A percentile compares a stretch with the other conserved stretches of the same genome.
Evolutionary conservation across 2,329 filamentous ascomycete species (phyloP).

Genomic region (Pestalotiopsis sp.): DNA sequence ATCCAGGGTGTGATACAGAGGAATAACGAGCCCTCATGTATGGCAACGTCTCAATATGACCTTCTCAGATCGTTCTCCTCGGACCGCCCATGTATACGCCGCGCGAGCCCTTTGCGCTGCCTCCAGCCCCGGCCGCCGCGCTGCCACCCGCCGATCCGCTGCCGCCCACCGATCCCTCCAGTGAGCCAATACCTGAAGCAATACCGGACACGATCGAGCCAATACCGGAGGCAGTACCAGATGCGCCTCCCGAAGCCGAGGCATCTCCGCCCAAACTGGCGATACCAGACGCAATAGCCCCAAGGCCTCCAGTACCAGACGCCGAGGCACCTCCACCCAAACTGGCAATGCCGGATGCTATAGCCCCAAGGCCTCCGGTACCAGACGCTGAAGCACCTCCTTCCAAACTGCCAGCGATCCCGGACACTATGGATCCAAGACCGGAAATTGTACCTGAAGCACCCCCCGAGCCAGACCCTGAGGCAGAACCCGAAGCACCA

Average conservation of each 20-base stretch:
- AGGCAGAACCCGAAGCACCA: not conserved
- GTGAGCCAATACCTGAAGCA: not conserved
- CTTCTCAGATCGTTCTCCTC: not conserved
- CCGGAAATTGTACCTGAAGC: not conserved
- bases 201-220: not conserved
- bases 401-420: not conserved
- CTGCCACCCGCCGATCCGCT: not conserved
- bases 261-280: not conserved
- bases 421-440: not conserved
- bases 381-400: not conserved
- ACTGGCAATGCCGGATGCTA: not conserved
- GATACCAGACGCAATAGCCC: not conserved
- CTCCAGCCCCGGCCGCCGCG: not conserved
- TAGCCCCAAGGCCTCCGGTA: not conserved
- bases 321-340: not conserved
- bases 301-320: not conserved
- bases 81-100: not conserved
- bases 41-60: not conserved
- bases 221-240: not conserved
- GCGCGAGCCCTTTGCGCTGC: not conserved
- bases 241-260: not conserved
- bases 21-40: not conserved
- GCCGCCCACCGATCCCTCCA: not conserved
- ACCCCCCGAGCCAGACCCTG: not conserved
- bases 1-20: no score